Conservation (phyloP, 192 early-diverging fungal species). For the Coemansia sp. region DNA sequence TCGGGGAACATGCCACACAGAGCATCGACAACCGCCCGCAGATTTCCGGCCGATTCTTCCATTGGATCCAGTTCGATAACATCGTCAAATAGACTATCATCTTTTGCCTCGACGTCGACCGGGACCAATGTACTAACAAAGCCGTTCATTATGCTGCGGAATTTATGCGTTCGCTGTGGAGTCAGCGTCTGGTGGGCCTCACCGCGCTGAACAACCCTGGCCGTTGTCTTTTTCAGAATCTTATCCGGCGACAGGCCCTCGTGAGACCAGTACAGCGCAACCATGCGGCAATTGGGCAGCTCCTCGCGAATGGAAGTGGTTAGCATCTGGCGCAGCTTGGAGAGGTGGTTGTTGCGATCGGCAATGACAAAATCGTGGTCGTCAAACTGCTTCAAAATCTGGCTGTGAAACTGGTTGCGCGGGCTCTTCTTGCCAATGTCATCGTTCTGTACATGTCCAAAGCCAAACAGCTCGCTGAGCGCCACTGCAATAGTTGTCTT, state of each 20-base stretch:
- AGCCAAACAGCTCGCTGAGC: slow-evolving; percentile 56
- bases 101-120: slow-evolving; percentile 50
- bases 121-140: slow-evolving; percentile 56
- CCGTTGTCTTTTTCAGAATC: slow-evolving; percentile 53
- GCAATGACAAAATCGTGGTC: slow-evolving; percentile 66
- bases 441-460: slow-evolving; percentile 84
- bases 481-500: slow-evolving; percentile 59
- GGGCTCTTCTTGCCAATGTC: slow-evolving; percentile 61
- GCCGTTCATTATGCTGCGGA: slow-evolving; percentile 53
- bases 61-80: slow-evolving; percentile 58
- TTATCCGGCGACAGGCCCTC: slow-evolving; percentile 36
- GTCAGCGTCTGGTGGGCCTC: slow-evolving; percentile 80
- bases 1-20: slow-evolving; percentile 42
- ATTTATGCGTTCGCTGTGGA: slow-evolving; percentile 58
- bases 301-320: slow-evolving; percentile 44
- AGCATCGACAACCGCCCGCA: slow-evolving; percentile 50
- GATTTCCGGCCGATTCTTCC: slow-evolving; percentile 48
- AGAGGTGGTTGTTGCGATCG: slow-evolving; percentile 72
- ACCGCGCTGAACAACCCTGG: slow-evolving; percentile 63
- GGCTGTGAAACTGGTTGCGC: slow-evolving; percentile 53
- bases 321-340: slow-evolving; percentile 52
- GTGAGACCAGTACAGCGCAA: slow-evolving; percentile 74
- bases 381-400: slow-evolving; percentile 55
- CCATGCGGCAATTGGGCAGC: slow-evolving; percentile 61
- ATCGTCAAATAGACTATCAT: slow-evolving; percentile 54